These are phyloP conservation scores for Aspergillus quadrilineatus DNA, from an alignment of 2,329 filamentous ascomycete species.

Conservation along the genomic window DNA sequence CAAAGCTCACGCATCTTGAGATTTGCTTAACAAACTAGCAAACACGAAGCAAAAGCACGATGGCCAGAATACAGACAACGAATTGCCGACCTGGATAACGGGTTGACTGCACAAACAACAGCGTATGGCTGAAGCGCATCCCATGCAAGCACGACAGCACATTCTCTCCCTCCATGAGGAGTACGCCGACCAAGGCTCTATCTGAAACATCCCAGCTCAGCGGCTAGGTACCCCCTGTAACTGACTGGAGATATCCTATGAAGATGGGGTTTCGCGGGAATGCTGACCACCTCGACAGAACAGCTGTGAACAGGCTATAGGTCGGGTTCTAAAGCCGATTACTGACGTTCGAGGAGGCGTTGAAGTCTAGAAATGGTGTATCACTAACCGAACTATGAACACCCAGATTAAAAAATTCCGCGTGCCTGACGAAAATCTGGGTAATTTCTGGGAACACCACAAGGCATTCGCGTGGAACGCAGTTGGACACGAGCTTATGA, in stretches of 20 bases:
- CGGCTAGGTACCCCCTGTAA: background rate
- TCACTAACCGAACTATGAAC: background rate
- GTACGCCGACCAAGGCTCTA: background rate
- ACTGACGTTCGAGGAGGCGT: background rate
- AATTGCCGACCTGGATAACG: background rate
- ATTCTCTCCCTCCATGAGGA: background rate
- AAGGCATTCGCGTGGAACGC: constrained; percentile 1
- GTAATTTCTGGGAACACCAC: background rate
- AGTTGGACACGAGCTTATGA: background rate
- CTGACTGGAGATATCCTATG: constrained; percentile 3
- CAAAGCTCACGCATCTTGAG: background rate
- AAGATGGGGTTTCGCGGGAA: background rate
- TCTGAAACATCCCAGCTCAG: background rate
- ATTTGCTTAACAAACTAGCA: background rate
- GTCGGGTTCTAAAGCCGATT: background rate
- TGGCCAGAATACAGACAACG: background rate
- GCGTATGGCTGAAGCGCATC: background rate
- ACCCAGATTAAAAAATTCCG: background rate
- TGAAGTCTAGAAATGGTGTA: constrained; percentile 1
- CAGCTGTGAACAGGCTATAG: constrained; percentile 1
- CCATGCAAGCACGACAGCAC: background rate
- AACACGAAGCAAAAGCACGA: background rate
- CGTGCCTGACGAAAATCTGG: background rate
- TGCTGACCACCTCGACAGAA: background rate
- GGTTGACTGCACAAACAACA: background rate